Base-by-base conservation (phyloP, 257 asterid species). In the Lavandula angustifolia region DNA sequence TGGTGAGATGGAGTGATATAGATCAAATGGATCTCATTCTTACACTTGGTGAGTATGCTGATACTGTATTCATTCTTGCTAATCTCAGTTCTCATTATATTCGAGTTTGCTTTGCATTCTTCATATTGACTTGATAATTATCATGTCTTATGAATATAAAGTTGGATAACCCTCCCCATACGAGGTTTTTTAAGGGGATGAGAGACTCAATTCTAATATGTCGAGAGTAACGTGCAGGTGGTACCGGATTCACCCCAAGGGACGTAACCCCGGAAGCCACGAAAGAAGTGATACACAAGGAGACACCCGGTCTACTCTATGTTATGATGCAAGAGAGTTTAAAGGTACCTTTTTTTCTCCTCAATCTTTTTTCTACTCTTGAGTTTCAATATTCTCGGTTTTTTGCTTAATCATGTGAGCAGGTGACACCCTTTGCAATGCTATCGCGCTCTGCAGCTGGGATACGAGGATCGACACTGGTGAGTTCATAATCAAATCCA, bases 231-330 rank as follows among this genome's bases (percentile, higher is more conserved):
- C 56, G 55, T 66, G 61, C 65, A 92, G 99, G 99, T 75, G 99
- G 99, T 73, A 92, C 99, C 60, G 99, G 99, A 57, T 92, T 75
- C 67, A 82, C 97, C 60, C 97, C 97, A 34, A 81, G 97, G 74
- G 99, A 92, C 68, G 96, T 89, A 48, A 92, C 99, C 4, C 99
- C 99, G 0, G 99, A 92, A 83, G 99, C 99, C 60, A 92, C 99
- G 17, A 92, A 92, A 76, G 70, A 68, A 59, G 76, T 89, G 76
- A 81, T 92, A 74, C 86, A 85, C 75, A 92, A 80, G 83, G 95
- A 87, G 76, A 84, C 99, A 40, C 99, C 99, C 14, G 99, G 96
- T 66, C 87, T 92, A 65, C 85, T 84, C 34, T 77, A 87, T 75
- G 95, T 87, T 46, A 92, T 89, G 97, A 89, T 89, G 90, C 96